Evolutionary conservation across 352 stramenopile genomes (phyloP).

Genomic region (Saprolegnia parasitica): DNA sequence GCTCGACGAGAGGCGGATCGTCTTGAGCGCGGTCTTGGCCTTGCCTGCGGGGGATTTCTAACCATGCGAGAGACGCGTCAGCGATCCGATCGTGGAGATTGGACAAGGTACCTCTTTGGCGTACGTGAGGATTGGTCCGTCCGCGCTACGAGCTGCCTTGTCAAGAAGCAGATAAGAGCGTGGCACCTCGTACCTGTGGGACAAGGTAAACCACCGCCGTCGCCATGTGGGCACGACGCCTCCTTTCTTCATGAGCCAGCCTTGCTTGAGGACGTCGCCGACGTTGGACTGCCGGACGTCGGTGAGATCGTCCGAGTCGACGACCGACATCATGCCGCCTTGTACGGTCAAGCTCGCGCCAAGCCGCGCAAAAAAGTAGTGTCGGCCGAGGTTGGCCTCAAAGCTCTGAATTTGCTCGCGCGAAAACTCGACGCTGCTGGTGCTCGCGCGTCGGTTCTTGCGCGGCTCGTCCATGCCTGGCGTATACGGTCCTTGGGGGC

Average conservation of each 20-base stretch:
- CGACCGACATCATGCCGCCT: background rate
- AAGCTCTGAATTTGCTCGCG: slow-evolving; percentile 29
- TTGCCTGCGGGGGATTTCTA: slow-evolving; percentile 20
- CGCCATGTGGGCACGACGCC: slow-evolving; percentile 74
- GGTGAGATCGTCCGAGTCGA: background rate
- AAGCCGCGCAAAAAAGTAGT: slow-evolving; percentile 22
- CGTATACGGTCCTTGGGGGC: background rate
- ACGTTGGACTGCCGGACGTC: slow-evolving; percentile 41
- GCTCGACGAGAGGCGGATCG: slow-evolving; percentile 71
- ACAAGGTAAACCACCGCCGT: slow-evolving; percentile 76
- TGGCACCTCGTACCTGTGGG: slow-evolving; percentile 41
- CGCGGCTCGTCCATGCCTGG: background rate
- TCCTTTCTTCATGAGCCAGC: slow-evolving; percentile 74
- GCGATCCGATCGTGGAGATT: background rate
- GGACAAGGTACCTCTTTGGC: slow-evolving; percentile 52
- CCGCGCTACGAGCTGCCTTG: slow-evolving; percentile 35
- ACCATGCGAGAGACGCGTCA: background rate
- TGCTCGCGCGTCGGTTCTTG: slow-evolving; percentile 27
- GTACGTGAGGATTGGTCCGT: slow-evolving; percentile 76
- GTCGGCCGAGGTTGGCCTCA: slow-evolving; percentile 19
- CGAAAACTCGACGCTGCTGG: slow-evolving; percentile 26
- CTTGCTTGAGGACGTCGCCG: slow-evolving; percentile 50
- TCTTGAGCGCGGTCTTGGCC: slow-evolving; percentile 37
- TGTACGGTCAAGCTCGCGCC: slow-evolving; percentile 21
- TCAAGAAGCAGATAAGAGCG: background rate